Base-by-base conservation (phyloP, 331 rosid species). In the Rhamnella rubrinervis region DNA sequence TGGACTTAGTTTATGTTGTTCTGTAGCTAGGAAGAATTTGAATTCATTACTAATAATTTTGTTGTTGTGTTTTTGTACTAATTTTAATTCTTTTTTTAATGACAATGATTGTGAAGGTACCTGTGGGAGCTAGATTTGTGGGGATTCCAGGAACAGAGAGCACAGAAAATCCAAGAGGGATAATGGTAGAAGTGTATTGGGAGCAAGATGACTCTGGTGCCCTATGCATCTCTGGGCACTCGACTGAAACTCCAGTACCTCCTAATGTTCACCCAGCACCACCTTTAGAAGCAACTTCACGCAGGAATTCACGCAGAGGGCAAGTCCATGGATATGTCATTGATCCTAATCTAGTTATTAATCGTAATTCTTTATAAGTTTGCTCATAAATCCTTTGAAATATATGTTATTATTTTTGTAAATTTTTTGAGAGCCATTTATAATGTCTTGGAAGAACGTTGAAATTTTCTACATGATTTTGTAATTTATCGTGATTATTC, bases 181-280 rank as follows among this genome's bases (percentile, higher is more conserved):
- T 74, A 12, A 87, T 90, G 97, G 97, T 90, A 52, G 89, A 90
- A 82, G 96, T 88, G 26, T 80, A 84, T 35, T 88, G 98, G 98
- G 92, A 88, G 68, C 96, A 84, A 85, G 96, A 90, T 76, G 96
- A 93, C 40, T 59, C 81, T 1, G 97, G 98, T 44, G 70, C 89
- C 13, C 85, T 88, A 9, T 87, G 98, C 83, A 65, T 93, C 39
- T 65, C 92, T 6, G 89, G 96, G 25, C 93, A 88, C 84, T 88
- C 98, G 0, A 70, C 55, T 15, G 81, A 84, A 77, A 81, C 79
- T 68, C 88, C 88, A 26, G 37, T 78, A 28, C 96, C 93, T 56
- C 75, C 75, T 6, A 55, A 60, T 26, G 71, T 80, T 47, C 71
- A 70, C 66, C 71, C 67, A 31, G 21, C 79, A 40, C 67, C 71